These are phyloP conservation scores for Anthostomella pinea DNA, from an alignment of 2,329 filamentous ascomycete genomes.

Conservation along the genomic window DNA sequence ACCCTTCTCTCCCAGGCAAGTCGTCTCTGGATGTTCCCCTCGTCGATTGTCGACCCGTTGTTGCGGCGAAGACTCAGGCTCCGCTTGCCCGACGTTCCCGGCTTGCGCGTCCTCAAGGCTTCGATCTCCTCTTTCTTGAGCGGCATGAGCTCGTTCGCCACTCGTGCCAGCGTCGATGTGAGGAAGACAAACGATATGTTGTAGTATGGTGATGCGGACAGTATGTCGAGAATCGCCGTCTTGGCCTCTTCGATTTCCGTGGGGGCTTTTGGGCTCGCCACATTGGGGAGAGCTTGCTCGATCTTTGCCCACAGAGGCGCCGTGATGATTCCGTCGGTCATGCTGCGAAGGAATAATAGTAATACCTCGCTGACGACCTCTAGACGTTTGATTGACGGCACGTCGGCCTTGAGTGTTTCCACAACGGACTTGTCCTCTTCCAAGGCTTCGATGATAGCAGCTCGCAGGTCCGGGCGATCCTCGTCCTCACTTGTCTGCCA, in stretches of 20 bases:
- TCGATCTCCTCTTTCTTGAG: constrained; percentile 38
- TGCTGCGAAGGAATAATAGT: constrained; percentile 67
- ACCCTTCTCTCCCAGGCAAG: constrained; percentile 59
- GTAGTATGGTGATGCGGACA: constrained; percentile 70
- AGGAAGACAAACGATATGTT: constrained; percentile 89
- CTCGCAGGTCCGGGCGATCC: constrained; percentile 27
- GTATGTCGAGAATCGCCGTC: constrained; percentile 64
- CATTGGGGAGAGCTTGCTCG: constrained; percentile 52
- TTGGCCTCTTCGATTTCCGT: constrained; percentile 43
- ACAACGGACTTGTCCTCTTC: constrained; percentile 65
- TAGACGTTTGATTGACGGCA: constrained; percentile 63
- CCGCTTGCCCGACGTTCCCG: constrained; percentile 35
- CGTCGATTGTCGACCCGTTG: constrained; percentile 28
- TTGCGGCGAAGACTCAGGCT: constrained; percentile 46
- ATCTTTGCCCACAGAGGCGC: constrained; percentile 67
- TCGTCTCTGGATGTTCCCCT: constrained; percentile 51
- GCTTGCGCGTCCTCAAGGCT: constrained; percentile 26
- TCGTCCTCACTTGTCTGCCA: constrained; percentile 26
- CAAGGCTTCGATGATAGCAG: constrained; percentile 60
- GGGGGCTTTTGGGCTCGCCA: constrained; percentile 20
- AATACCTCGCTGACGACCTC: constrained; percentile 73
- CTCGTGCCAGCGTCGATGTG: constrained; percentile 66
- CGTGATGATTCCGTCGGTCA: constrained; percentile 78
- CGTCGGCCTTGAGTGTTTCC: constrained; percentile 60
- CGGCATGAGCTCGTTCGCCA: constrained; percentile 47